A percentile compares a stretch with the other conserved stretches of the same genome.
These are phyloP conservation scores for Agaricus sinodeliciosus DNA, from an alignment of 768 basidiomycete species.

Conservation along the genomic window DNA sequence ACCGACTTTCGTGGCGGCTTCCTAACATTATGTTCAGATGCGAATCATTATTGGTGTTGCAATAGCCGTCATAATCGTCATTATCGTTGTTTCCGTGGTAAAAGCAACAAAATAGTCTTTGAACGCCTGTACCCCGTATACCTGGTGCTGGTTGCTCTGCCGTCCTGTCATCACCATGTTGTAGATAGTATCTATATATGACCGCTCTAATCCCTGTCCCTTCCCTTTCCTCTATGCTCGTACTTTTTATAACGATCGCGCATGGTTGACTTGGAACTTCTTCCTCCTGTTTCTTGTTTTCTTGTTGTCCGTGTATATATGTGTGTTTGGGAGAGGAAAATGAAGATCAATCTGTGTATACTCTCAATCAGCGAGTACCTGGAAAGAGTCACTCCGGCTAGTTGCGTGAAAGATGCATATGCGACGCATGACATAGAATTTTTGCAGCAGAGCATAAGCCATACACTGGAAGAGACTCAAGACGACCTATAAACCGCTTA, in stretches of 20 bases:
- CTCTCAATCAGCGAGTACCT: not conserved
- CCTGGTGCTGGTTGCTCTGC: slow-evolving; percentile 9
- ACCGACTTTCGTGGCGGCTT: not conserved
- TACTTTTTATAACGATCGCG: too few relatives aligned
- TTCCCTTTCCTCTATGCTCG: too few relatives aligned
- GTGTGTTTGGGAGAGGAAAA: not conserved
- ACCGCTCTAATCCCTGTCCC: slow-evolving; percentile 17
- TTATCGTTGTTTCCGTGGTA: slow-evolving; percentile 94
- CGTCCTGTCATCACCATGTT: slow-evolving; percentile 16
- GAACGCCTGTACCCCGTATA: not conserved
- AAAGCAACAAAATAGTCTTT: slow-evolving; percentile 60
- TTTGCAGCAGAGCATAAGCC: slow-evolving; percentile 18
- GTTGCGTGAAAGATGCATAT: slow-evolving; percentile 13
- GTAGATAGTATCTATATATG: slow-evolving; percentile 25
- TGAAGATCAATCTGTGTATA: not conserved
- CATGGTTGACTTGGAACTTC: slow-evolving; percentile 1
- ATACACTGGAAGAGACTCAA: slow-evolving; percentile 12
- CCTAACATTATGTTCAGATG: slow-evolving; percentile 50
- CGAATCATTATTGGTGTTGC: slow-evolving; percentile 92
- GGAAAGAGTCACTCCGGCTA: not conserved
- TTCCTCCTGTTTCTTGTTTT: not conserved
- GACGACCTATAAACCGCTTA: slow-evolving; percentile 26
- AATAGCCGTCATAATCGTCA: slow-evolving; percentile 84
- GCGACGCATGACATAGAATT: slow-evolving; percentile 20
- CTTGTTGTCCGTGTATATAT: not conserved